Evolutionary conservation across 176 grass and related monocot species (phyloP), one percentile per base, ranked within the genome.

Genomic region (Oryza punctata): DNA sequence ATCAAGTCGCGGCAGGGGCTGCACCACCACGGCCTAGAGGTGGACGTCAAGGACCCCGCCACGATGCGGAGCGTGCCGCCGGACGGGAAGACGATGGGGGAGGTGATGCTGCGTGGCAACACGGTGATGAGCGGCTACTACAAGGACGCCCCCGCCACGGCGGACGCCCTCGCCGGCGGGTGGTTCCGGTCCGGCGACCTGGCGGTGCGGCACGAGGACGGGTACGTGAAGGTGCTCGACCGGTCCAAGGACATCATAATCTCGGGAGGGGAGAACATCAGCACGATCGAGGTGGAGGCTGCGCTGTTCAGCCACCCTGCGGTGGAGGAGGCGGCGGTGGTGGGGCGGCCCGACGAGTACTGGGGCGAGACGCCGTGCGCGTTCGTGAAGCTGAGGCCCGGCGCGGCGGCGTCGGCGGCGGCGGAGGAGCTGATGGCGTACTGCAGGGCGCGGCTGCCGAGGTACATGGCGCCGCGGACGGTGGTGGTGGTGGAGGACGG

Each of bases 281-380:
- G 96, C 87, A 90, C 85, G 0, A 90, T 95, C 26, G 91, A 98
- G 89, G 90, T 98, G 24, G 96, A 98, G 86, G 87, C 92, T 1
- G 89, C 82, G 63, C 73, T 98, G 38, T 98, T 85, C 73, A 29
- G 79, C 23, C 96, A 98, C 76, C 92, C 91, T 25, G 91, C 89
- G 0, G 89, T 98, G 33, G 66, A 78, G 3, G 96, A 98, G 32
- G 91, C 87, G 5, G 96, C 96, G 0, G 96, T 95, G 0, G 96
- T 98, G 1, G 96, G 85, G 0, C 66, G 87, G 11, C 96, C 96
- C 0, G 91, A 98, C 70, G 81, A 93, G 18, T 82, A 91, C 79
- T 98, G 96, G 96, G 96, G 93, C 19, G 93, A 98, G 91, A 98
- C 93, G 54, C 93, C 93, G 19, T 95, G 96, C 75, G 96, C 96